Evolutionary conservation across 208 protist genomes (phyloP).

Genomic region (Crithidia mellificae): DNA sequence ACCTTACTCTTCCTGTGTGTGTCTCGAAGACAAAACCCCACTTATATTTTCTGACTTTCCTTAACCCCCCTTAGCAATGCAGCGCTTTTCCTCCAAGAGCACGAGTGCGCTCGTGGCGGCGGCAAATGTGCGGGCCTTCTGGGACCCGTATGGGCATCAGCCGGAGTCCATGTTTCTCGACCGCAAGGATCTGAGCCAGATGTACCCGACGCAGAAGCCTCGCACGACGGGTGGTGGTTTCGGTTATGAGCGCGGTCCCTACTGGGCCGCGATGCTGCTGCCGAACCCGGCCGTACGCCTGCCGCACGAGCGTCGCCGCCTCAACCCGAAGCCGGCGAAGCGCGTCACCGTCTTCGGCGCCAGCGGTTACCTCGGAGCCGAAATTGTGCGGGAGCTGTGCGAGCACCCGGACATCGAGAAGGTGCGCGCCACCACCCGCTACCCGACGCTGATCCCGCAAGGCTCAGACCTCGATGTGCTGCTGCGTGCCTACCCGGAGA

Average conservation of each 20-base stretch:
- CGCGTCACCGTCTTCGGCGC: constrained; percentile 89
- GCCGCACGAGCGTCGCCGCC: constrained; percentile 81
- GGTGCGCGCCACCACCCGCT: constrained; percentile 87
- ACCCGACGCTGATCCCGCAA: constrained; percentile 88
- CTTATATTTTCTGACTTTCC: constrained; percentile 6
- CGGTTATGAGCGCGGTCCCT: constrained; percentile 87
- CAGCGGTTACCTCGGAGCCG: constrained; percentile 84
- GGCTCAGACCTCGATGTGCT: constrained; percentile 88
- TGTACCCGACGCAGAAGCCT: constrained; percentile 91
- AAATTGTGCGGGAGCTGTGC: constrained; percentile 90
- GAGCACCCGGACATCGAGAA: constrained; percentile 89
- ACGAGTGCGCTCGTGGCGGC: constrained; percentile 25
- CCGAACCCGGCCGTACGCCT: constrained; percentile 90
- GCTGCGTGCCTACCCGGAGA: constrained; percentile 84
- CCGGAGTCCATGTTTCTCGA: constrained; percentile 90
- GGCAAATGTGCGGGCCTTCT: constrained; percentile 57
- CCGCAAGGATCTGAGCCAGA: constrained; percentile 87
- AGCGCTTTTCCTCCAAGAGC: constrained; percentile 35
- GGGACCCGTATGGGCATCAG: constrained; percentile 88
- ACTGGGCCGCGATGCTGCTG: constrained; percentile 88
- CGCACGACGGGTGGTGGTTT: constrained; percentile 88
- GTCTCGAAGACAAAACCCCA: not conserved
- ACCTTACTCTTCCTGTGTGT: not conserved
- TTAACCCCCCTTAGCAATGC: constrained; percentile 38
- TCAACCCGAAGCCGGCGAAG: constrained; percentile 90